These are phyloP conservation scores for Kwoniella sp. DNA, from an alignment of 768 basidiomycete species.

Conservation along the genomic window DNA sequence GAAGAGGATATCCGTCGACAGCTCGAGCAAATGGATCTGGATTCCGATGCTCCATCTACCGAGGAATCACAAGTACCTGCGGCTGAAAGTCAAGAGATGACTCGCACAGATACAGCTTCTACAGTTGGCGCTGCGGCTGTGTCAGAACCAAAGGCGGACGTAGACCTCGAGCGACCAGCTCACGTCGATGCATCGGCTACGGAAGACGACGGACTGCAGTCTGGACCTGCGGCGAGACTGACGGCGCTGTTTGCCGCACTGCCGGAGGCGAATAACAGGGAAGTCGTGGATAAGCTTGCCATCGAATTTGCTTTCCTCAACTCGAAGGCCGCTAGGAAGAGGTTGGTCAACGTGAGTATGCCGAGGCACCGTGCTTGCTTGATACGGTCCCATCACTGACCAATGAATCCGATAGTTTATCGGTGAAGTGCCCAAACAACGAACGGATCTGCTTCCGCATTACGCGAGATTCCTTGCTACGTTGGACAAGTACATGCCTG, in stretches of 20 bases:
- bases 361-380: background rate
- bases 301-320: slow-evolving; percentile 96
- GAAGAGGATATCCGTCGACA: slow-evolving; percentile 70
- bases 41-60: slow-evolving; percentile 12
- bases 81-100: slow-evolving; percentile 24
- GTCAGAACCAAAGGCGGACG: background rate
- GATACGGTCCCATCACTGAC: background rate
- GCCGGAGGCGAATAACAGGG: slow-evolving; percentile 89
- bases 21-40: slow-evolving; percentile 69
- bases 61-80: slow-evolving; percentile 2
- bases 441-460: slow-evolving; percentile 87
- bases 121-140: slow-evolving; percentile 18
- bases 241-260: slow-evolving; percentile 86
- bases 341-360: slow-evolving; percentile 73
- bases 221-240: slow-evolving; percentile 87
- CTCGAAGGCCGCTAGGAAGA: slow-evolving; percentile 91
- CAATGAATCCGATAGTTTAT: slow-evolving; percentile 57
- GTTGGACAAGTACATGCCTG: slow-evolving; percentile 88
- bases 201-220: slow-evolving; percentile 66
- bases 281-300: slow-evolving; percentile 86
- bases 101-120: slow-evolving; percentile 21
- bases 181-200: slow-evolving; percentile 8
- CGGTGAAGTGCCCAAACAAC: slow-evolving; percentile 77
- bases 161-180: slow-evolving; percentile 13
- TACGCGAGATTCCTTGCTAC: slow-evolving; percentile 88